Conservation (phyloP, 225 moss, liverwort and hornwort genomes). For the Pleurozium schreberi region DNA sequence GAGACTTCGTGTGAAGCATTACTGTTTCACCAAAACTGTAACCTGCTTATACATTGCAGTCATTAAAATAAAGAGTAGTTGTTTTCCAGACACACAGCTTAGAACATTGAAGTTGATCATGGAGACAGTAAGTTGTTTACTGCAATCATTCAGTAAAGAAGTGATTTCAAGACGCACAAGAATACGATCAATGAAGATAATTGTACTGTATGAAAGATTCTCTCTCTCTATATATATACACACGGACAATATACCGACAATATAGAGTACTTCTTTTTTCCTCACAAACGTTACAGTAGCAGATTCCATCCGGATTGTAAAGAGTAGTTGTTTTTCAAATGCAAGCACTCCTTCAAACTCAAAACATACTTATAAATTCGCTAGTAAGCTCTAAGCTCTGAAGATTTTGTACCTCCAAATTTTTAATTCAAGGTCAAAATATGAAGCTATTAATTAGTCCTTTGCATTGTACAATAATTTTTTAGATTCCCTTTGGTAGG, state of each 20-base stretch:
- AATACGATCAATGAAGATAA: background rate
- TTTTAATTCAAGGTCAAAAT: background rate
- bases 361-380: no score
- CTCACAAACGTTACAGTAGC: background rate
- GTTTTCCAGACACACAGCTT: background rate
- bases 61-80: background rate
- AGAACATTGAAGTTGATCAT: background rate
- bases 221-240: no score
- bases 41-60: background rate
- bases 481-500: no score
- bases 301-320: fast-evolving
- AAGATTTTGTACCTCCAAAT: no score
- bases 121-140: no score
- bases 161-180: background rate
- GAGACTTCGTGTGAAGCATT: no score
- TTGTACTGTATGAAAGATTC: no score
- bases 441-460: background rate
- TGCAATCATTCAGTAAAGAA: background rate
- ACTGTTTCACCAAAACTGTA: fast-evolving
- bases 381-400: background rate
- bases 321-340: background rate
- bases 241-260: no score
- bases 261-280: background rate
- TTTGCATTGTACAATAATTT: fast-evolving
- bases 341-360: background rate